These are phyloP conservation scores for Buddleja alternifolia DNA, from an alignment of 257 asterid species.

Conservation along the genomic window DNA sequence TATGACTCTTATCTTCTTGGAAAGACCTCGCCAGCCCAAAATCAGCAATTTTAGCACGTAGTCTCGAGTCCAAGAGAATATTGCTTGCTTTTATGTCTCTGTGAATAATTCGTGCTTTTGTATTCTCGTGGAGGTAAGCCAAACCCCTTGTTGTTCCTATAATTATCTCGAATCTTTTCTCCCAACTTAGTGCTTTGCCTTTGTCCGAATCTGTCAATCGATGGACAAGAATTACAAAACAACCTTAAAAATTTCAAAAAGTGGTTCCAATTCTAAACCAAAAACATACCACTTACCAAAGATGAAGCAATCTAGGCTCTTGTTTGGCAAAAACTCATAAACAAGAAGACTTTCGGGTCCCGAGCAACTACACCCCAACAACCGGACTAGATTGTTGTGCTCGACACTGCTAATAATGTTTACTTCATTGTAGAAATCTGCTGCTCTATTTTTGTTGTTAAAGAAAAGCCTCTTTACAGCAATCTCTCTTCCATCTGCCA, in stretches of 20 bases:
- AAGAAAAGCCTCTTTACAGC: conserved; percentile 69
- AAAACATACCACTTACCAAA: conserved; percentile 43
- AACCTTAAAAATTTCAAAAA: background rate
- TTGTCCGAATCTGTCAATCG: conserved; percentile 42
- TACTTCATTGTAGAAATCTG: conserved; percentile 67
- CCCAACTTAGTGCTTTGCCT: conserved; percentile 47
- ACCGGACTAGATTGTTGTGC: conserved; percentile 63
- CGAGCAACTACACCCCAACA: conserved; percentile 67
- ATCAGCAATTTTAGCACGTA: conserved; percentile 51
- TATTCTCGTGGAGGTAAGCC: conserved; percentile 54
- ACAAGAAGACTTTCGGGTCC: conserved; percentile 73
- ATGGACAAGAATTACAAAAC: background rate
- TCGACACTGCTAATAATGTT: conserved; percentile 64
- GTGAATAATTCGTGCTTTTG: conserved; percentile 43
- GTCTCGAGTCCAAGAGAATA: conserved; percentile 45
- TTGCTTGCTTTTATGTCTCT: conserved; percentile 58
- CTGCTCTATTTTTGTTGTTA: conserved; percentile 63
- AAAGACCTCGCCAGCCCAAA: conserved; percentile 56
- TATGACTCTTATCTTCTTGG: conserved; percentile 51
- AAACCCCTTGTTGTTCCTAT: conserved; percentile 53
- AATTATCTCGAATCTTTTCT: conserved; percentile 43
- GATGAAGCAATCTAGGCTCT: conserved; percentile 63
- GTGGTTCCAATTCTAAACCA: background rate
- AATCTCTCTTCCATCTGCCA: conserved; percentile 65
- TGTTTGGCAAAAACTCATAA: conserved; percentile 54